phyloP scores from a whole-genome alignment of 768 basidiomycete species.

The Basidioascus undulatus region DNA sequence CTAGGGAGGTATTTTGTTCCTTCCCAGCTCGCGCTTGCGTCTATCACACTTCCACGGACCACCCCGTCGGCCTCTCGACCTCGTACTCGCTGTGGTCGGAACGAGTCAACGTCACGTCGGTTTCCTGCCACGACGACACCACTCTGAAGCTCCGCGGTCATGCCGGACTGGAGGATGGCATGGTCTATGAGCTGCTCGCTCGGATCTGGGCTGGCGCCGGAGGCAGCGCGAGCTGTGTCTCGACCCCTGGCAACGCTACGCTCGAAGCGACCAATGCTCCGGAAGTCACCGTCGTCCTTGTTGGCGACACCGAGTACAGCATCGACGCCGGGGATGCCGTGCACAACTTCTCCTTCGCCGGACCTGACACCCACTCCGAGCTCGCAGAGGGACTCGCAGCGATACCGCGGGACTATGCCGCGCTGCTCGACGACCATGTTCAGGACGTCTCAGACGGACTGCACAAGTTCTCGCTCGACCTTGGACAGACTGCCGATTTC shows the following conservation, averaged over 20 bases:
- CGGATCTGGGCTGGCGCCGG: slow-evolving; percentile 23
- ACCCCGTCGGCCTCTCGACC: no score
- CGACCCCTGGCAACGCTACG: slow-evolving; percentile 22
- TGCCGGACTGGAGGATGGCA: slow-evolving; percentile 31
- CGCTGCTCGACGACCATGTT: slow-evolving; percentile 31
- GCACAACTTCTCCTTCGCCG: slow-evolving; percentile 36
- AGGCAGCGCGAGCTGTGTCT: slow-evolving; percentile 18
- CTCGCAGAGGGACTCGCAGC: slow-evolving; percentile 9
- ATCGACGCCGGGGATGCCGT: slow-evolving; percentile 34
- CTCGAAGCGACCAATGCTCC: slow-evolving; percentile 23
- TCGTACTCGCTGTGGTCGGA: no score
- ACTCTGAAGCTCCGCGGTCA: no score
- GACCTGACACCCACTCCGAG: slow-evolving; percentile 33
- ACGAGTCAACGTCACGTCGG: no score
- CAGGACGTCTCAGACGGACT: slow-evolving; percentile 18
- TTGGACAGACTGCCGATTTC: slow-evolving; percentile 35
- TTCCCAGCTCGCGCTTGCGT: slow-evolving; percentile 36
- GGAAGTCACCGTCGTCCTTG: slow-evolving; percentile 44
- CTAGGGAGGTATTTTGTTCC: slow-evolving; percentile 39
- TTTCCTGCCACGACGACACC: slow-evolving; percentile 19
- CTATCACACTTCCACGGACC: slow-evolving; percentile 27
- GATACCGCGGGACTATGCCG: slow-evolving; percentile 23
- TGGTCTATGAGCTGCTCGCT: slow-evolving; percentile 43
- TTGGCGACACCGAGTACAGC: slow-evolving; percentile 46
- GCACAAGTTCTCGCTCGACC: slow-evolving; percentile 28